Evolutionary conservation across 768 basidiomycete species (phyloP), one percentile per base, ranked within the genome.

Genomic region (Phallus indusiatus): DNA sequence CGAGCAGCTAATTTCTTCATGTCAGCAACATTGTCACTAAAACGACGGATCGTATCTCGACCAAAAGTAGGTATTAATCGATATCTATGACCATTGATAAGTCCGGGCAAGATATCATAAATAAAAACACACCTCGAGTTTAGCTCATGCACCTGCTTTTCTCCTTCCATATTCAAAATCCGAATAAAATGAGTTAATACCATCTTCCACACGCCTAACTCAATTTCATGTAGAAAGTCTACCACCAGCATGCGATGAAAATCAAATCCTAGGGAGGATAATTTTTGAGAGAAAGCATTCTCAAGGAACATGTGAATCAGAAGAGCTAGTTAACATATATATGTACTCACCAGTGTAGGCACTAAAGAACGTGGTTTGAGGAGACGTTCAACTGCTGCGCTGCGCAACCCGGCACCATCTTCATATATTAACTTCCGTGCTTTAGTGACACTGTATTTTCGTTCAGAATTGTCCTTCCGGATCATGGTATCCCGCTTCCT

Each of bases 171-270:
- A 61, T 73, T 20, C 0, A 77, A 50, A 1, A 78, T 64, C 1
- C 68, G 65, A 0, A 78, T 57, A 0, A 78, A 63, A 34, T 79
- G 77, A 1, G 61, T 67, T 33, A 77, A 69, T 0, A 76, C 24
- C 0, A 60, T 47, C 54, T 75, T 75, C 67, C 73, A 77, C 0
- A 72, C 65, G 0, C 78, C 75, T 0, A 77, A 62, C 53, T 78
- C 73, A 34, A 74, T 67, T 47, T 78, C 73, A 36, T 77, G 76
- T 58, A 79, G 48, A 14, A 78, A 62, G 53, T 79, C 74, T 0
- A 67, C 64, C 0, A 70, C 64, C 0, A 77, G 65, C 14, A 71
- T 66, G 0, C 0, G 20, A 50, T 61, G 73, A 2, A 69, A 18
- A 36, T 73, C 61, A 22, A 68, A 68, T 2, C 64, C 67, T 14